Evolutionary conservation across 164 flowering plant species (phyloP), one percentile per base, ranked within the genome.

Genomic region (Umbellularia californica): DNA sequence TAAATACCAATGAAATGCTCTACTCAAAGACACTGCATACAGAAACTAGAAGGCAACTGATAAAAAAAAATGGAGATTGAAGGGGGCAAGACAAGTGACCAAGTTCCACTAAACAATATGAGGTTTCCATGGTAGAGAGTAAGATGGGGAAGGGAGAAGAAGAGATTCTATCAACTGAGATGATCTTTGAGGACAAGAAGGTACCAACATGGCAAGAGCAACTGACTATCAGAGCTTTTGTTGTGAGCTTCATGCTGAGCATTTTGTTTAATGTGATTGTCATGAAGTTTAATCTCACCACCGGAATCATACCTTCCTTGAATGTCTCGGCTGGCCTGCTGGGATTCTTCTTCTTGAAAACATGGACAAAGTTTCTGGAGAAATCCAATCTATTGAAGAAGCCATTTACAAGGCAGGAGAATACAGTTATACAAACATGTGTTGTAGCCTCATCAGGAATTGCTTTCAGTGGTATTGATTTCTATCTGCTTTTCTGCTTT

Each of bases 381-480:
- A 76, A 76, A 58, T 71, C 72, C 50, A 80, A 80, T 15, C 52
- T 82, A 52, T 24, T 74, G 25, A 74, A 27, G 24, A 73, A 74
- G 30, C 82, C 82, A 2, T 80, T 80, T 50, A 80, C 82, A 23
- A 60, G 82, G 15, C 82, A 80, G 35, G 82, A 80, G 63, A 80
- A 80, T 27, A 80, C 82, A 3, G 79, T 76, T 6, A 73, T 79
- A 22, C 82, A 79, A 72, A 80, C 82, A 9, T 80, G 82, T 60
- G 82, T 80, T 20, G 82, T 82, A 19, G 80, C 84, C 50, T 50
- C 76, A 55, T 74, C 81, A 1, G 84, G 84, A 64, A 79, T 82
- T 47, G 80, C 84, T 30, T 82, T 82, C 35, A 79, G 84, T 69
- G 82, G 82, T 82, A 65, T 15, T 11, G 20, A 4, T 22, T 22